Evolutionary conservation across 2,329 filamentous ascomycete genomes (phyloP).

Genomic region (Colletotrichum sp.): DNA sequence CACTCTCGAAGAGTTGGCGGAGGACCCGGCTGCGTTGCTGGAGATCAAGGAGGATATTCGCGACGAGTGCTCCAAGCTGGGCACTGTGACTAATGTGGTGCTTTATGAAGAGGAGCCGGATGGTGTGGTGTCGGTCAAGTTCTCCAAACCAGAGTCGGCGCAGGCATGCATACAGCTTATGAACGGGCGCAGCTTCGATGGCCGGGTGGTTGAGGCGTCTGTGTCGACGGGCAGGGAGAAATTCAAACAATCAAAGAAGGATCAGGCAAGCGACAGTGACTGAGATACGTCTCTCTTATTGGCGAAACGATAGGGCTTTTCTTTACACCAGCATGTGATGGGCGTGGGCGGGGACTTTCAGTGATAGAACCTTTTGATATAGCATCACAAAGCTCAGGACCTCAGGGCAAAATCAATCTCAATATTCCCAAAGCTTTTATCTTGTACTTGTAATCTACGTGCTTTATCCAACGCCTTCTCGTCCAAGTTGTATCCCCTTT

Average conservation of each 20-base stretch:
- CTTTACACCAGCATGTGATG: not conserved
- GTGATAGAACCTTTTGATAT: not conserved
- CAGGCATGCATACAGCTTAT: constrained; percentile 75
- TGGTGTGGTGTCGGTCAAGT: constrained; percentile 86
- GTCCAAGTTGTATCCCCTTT: not conserved
- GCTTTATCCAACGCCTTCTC: not conserved
- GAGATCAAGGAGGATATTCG: constrained; percentile 96
- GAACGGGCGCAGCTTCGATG: constrained; percentile 81
- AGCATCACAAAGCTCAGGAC: not conserved
- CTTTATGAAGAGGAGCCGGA: constrained; percentile 87
- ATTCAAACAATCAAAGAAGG: constrained; percentile 72
- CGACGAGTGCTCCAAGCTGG: constrained; percentile 86
- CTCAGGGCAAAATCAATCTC: not conserved
- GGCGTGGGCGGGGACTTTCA: not conserved
- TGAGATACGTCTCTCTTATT: constrained; percentile 36
- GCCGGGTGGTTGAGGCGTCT: constrained; percentile 73
- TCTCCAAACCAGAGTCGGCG: constrained; percentile 74
- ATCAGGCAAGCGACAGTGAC: constrained; percentile 53
- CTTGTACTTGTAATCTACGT: not conserved
- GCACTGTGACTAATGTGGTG: constrained; percentile 88
- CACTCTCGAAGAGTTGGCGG: constrained; percentile 81
- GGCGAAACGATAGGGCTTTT: constrained; percentile 33
- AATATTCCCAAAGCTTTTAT: not conserved
- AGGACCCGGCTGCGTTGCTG: constrained; percentile 80
- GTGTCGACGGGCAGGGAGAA: constrained; percentile 74